Evolutionary conservation across 176 grass and related monocot genomes (phyloP), one percentile per base, ranked within the genome.

Genomic region (Neostapfia colusana): DNA sequence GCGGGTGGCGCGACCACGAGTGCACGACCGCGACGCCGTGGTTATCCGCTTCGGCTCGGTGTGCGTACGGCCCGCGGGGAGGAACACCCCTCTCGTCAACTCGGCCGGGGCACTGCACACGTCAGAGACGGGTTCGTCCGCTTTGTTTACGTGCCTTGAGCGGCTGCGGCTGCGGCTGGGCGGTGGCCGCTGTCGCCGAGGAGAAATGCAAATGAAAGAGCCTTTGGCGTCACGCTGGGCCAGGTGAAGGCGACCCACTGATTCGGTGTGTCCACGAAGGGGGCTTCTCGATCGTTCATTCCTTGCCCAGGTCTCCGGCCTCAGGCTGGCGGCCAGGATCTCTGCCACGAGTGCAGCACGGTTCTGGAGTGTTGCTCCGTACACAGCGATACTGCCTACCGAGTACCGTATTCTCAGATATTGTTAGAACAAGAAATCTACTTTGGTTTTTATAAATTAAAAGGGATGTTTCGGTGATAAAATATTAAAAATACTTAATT

Each of bases 11-110:
- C 21, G 20, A 8, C n/a, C n/a, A n/a, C n/a, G n/a, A n/a, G n/a
- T n/a, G 46, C 46, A 35, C 70, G 71, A 81, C 38, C 46, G 79
- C 85, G 79, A 77, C 79, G 73, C 55, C 79, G 79, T 77, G 57
- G 85, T 72, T 78, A 82, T 82, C 84, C 35, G 15, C 12, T 53
- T 20, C 73, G 31, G 34, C 11, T 28, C 16, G 9, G 38, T 1
- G 37, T 41, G 48, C 48, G 23, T 15, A 50, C 21, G 25, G 57
- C 8, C 23, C n/a, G n/a, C n/a, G n/a, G n/a, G n/a, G n/a, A n/a
- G n/a, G n/a, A n/a, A n/a, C n/a, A n/a, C n/a, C n/a, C n/a, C n/a
- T n/a, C n/a, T n/a, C 44, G 42, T 69, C 64, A 23, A 58, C 39
- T 21, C n/a, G 63, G 62, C 11, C 42, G 2, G 10, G 82, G 61